Evolutionary conservation across 78 protist species (phyloP).

Genomic region (Dictyostelium discoideum): DNA sequence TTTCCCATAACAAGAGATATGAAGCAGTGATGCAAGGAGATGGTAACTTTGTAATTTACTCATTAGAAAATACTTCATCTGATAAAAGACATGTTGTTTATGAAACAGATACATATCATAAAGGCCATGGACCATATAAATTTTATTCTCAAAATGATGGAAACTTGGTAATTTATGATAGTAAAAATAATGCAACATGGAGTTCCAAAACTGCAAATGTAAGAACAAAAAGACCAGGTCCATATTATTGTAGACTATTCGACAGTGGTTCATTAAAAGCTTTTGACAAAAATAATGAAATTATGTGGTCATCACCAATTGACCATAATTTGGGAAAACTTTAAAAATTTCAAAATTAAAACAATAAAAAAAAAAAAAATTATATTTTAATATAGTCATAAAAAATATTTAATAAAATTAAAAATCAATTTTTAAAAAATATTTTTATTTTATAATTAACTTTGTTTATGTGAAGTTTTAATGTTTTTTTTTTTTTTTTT

Average conservation of each 20-base stretch:
- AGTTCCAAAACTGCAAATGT: neutral
- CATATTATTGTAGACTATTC: neutral
- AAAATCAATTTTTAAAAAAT: too few relatives aligned
- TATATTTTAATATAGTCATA: too few relatives aligned
- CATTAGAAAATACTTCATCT: neutral
- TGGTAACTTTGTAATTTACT: neutral
- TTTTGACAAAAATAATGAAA: neutral
- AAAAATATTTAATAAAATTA: too few relatives aligned
- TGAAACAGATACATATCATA: neutral
- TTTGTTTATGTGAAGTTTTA: too few relatives aligned
- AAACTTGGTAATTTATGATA: conserved; percentile 16
- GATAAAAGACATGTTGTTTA: neutral
- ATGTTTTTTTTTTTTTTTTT: too few relatives aligned
- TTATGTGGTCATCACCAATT: neutral
- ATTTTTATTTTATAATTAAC: too few relatives aligned
- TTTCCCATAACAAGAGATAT: neutral
- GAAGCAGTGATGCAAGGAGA: neutral
- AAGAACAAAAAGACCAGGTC: neutral
- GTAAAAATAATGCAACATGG: conserved; percentile 12
- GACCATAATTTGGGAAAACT: neutral
- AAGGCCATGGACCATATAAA: conserved; percentile 27
- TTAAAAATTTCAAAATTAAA: too few relatives aligned
- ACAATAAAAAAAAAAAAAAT: too few relatives aligned
- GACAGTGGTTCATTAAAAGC: neutral
- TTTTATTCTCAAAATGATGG: conserved; percentile 26